Evolutionary conservation across 768 basidiomycete genomes (phyloP).

Genomic region (Cystoderma amianthinum): DNA sequence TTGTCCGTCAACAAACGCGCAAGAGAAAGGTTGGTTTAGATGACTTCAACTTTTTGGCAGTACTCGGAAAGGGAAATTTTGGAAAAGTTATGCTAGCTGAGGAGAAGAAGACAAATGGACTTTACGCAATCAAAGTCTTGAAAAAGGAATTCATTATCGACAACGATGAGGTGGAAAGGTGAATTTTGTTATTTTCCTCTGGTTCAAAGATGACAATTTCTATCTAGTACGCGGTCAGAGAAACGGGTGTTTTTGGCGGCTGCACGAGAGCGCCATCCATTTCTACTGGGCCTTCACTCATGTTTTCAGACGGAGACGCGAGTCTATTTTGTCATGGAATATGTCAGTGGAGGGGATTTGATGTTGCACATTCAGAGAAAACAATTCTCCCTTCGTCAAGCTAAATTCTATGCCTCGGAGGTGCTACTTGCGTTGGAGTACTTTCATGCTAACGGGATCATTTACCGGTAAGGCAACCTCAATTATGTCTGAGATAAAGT

Average conservation of each 20-base stretch:
- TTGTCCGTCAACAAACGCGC: conserved; percentile 35
- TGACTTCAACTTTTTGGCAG: conserved; percentile 98
- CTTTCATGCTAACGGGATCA: conserved; percentile 98
- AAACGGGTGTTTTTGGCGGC: conserved; percentile 97
- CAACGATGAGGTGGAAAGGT: conserved; percentile 99
- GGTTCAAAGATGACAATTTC: no score
- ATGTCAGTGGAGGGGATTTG: conserved; percentile 96
- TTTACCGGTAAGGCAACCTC: conserved; percentile 72
- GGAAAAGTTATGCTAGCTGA: conserved; percentile 99
- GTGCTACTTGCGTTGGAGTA: conserved; percentile 94
- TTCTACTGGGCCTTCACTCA: conserved; percentile 92
- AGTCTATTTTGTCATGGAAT: conserved; percentile 99
- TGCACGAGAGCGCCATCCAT: conserved; percentile 95
- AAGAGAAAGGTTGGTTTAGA: conserved; percentile 92
- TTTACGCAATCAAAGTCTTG: conserved; percentile 99
- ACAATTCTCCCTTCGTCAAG: conserved; percentile 97
- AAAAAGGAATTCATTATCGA: conserved; percentile 99
- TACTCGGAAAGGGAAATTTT: conserved; percentile 98
- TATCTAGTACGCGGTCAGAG: conserved; percentile 87
- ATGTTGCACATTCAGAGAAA: conserved; percentile 99
- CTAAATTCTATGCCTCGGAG: conserved; percentile 98
- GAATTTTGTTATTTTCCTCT: no score
- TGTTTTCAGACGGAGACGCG: conserved; percentile 99
- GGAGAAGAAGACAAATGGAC: conserved; percentile 83
- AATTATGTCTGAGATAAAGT: background rate